Conservation (phyloP, 2,329 filamentous ascomycete genomes). For the Didymella arachidicola region DNA sequence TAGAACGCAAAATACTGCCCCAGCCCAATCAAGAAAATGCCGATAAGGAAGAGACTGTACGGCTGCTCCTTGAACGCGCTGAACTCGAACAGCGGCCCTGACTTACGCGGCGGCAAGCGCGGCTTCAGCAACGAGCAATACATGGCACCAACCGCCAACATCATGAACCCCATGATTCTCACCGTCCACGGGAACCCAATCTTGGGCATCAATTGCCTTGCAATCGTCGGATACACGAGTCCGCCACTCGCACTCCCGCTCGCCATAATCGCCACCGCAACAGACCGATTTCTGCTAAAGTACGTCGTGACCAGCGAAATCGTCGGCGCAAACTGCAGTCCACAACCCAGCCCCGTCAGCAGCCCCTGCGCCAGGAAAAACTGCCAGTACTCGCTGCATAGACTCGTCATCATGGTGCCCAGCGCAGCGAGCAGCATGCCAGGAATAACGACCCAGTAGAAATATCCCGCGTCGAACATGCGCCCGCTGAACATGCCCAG, state of each 20-base stretch:
- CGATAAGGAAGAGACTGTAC: constrained; percentile 50
- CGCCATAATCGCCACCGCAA: constrained; percentile 67
- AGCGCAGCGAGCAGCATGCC: constrained; percentile 57
- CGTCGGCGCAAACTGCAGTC: constrained; percentile 46
- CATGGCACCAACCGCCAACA: constrained; percentile 54
- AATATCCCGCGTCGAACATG: constrained; percentile 61
- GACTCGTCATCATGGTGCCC: constrained; percentile 61
- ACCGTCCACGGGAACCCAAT: constrained; percentile 72
- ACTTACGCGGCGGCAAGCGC: constrained; percentile 54
- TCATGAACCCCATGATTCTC: constrained; percentile 68
- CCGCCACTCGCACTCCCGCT: constrained; percentile 69
- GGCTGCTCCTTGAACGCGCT: constrained; percentile 52
- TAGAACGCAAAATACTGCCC: constrained; percentile 57
- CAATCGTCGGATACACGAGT: constrained; percentile 67
- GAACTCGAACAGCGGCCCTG: constrained; percentile 54
- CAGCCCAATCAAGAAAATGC: constrained; percentile 44
- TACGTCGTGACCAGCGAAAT: constrained; percentile 58
- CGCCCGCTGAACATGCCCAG: constrained; percentile 61
- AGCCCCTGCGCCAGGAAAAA: constrained; percentile 50
- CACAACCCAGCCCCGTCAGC: constrained; percentile 44
- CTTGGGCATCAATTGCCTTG: constrained; percentile 62
- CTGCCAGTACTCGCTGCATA: constrained; percentile 61
- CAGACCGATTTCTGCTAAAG: constrained; percentile 65
- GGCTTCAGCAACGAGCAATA: constrained; percentile 52
- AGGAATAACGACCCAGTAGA: constrained; percentile 53